These are phyloP conservation scores for Megacollybia platyphylla DNA, from an alignment of 1,284 basidiomycete genomes.

Conservation along the genomic window DNA sequence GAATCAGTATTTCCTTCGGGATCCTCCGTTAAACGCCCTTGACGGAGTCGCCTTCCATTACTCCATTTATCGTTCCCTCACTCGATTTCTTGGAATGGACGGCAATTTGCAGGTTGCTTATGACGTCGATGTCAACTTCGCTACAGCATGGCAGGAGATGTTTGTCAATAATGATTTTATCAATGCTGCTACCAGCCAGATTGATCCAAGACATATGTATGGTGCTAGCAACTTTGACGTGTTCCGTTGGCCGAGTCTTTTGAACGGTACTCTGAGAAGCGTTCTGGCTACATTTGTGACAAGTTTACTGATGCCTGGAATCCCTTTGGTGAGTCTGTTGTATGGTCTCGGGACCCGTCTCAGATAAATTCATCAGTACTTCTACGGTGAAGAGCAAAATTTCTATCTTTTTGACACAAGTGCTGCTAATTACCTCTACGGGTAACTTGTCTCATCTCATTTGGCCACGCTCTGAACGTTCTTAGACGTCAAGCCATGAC, in stretches of 20 bases:
- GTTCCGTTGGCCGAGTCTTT: conserved; percentile 81
- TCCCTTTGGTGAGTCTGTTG: conserved; percentile 47
- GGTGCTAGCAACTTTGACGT: conserved; percentile 89
- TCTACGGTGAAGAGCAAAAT: conserved; percentile 83
- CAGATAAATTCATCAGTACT: conserved; percentile 31
- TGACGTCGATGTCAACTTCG: conserved; percentile 71
- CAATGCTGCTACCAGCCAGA: conserved; percentile 48
- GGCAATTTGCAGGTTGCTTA: conserved; percentile 83
- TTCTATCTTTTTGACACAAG: conserved; percentile 78
- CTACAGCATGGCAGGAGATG: conserved; percentile 83
- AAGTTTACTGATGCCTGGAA: conserved; percentile 75
- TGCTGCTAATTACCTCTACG: conserved; percentile 80
- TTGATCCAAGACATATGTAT: conserved; percentile 82
- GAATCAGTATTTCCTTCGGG: conserved; percentile 70
- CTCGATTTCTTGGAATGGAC: conserved; percentile 86
- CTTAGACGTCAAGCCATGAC: conserved; percentile 83
- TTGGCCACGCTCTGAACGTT: conserved; percentile 6
- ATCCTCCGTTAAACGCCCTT: conserved; percentile 45
- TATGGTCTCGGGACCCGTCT: conserved; percentile 2
- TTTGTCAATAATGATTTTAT: conserved; percentile 79
- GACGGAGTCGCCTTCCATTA: conserved; percentile 85
- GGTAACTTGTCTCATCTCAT: conserved; percentile 28
- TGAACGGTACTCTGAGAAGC: conserved; percentile 69
- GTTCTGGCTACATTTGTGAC: conserved; percentile 70
- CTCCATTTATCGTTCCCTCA: conserved; percentile 75